Conservation (phyloP, 2,329 filamentous ascomycete species). For the Trichophyton mentagrophytes region DNA sequence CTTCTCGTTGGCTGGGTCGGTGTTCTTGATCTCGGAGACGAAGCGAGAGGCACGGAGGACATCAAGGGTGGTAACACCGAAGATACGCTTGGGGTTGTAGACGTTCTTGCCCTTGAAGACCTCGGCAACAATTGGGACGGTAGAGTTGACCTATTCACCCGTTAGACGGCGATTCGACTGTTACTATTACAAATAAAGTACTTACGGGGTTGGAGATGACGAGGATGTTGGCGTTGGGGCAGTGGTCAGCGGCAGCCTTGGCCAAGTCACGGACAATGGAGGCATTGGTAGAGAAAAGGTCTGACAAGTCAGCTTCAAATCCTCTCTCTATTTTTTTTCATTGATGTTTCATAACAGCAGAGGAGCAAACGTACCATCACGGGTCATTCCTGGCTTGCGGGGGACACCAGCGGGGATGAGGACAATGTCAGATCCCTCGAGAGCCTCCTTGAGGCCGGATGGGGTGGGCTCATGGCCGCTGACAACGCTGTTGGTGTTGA, state of each 20-base stretch:
- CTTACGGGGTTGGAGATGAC: conserved; percentile 91
- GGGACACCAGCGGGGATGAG: conserved; percentile 97
- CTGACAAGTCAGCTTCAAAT: conserved; percentile 29
- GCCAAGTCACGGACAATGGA: conserved; percentile 97
- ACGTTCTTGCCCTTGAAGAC: conserved; percentile 90
- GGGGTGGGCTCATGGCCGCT: conserved; percentile 73
- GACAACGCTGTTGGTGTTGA: conserved; percentile 97
- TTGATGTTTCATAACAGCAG: conserved; percentile 13
- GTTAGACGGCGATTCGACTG: not conserved
- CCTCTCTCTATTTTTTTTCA: not conserved
- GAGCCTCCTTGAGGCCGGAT: conserved; percentile 60
- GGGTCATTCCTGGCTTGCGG: conserved; percentile 98
- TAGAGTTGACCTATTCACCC: conserved; percentile 67
- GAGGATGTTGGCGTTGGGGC: conserved; percentile 86
- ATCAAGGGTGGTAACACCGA: conserved; percentile 98
- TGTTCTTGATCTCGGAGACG: conserved; percentile 85
- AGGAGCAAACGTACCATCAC: conserved; percentile 51
- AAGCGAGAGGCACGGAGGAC: conserved; percentile 96
- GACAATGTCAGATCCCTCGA: conserved; percentile 84
- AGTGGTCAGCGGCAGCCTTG: conserved; percentile 79
- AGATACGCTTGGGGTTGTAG: conserved; percentile 98
- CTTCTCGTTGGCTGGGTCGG: conserved; percentile 83
- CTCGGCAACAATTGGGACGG: conserved; percentile 93
- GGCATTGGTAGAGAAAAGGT: conserved; percentile 99
- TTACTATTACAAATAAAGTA: conserved; percentile 4